Base-by-base conservation (phyloP, 192 early-diverging fungal genomes). In the Radiomyces spectabilis region DNA sequence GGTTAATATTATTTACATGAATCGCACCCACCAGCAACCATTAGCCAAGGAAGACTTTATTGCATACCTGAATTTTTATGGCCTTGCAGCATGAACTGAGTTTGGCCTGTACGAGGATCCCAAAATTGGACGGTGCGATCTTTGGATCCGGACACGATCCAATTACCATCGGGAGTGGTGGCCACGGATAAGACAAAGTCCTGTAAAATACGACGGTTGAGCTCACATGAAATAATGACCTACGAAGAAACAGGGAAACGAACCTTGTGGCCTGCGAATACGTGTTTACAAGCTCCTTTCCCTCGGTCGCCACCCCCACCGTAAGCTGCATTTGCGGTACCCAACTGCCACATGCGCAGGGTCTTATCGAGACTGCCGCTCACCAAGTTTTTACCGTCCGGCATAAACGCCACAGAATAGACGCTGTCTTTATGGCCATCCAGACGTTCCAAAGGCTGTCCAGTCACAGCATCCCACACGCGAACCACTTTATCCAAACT, bases 151-250 rank as follows among this genome's bases (percentile, higher is more conserved):
- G 87, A 87, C 16, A 94, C 88, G 19, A 95, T 83, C 91, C 91
- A 97, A 64, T 86, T 86, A 50, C 84, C 84, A 65, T 85, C 84
- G 5, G 85, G 83, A 46, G 86, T 84, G 31, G 83, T 89, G 0
- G 89, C 93, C 12, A 99, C 95, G 1, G 91, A 94, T 21, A 99
- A 76, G 4, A 99, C 95, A 86, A 93, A 99, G 78, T 99, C 95
- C 73, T 85, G 76, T 53, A 24, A 31, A 33, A 26, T 22, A n/a
- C n/a, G n/a, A n/a, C n/a, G n/a, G n/a, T n/a, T n/a, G n/a, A n/a
- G n/a, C n/a, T n/a, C n/a, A n/a, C n/a, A n/a, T n/a, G n/a, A n/a
- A n/a, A n/a, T n/a, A n/a, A n/a, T n/a, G n/a, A n/a, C n/a, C n/a
- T n/a, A n/a, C n/a, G n/a, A n/a, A n/a, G n/a, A n/a, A n/a, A n/a